These are phyloP conservation scores for Fomitopsis schrenkii DNA, from an alignment of 1,284 basidiomycete species.

Conservation along the genomic window DNA sequence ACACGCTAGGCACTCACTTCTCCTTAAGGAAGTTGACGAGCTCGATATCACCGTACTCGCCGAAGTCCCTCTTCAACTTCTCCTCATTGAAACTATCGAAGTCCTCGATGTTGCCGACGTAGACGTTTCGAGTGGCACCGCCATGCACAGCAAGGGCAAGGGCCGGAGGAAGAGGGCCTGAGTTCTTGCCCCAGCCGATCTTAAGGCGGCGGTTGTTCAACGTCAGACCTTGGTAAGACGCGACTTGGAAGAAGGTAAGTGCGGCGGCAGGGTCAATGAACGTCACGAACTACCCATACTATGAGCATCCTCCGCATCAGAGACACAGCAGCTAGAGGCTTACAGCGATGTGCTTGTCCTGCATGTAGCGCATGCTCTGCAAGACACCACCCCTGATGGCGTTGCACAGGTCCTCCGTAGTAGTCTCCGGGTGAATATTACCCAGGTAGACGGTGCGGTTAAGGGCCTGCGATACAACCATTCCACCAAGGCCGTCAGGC, in stretches of 20 bases:
- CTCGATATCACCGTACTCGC: slow-evolving; percentile 92
- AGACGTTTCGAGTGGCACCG: slow-evolving; percentile 92
- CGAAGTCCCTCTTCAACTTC: slow-evolving; percentile 84
- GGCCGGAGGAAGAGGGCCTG: slow-evolving; percentile 78
- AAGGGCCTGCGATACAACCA: slow-evolving; percentile 48
- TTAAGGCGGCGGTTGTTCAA: slow-evolving; percentile 90
- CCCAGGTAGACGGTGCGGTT: slow-evolving; percentile 93
- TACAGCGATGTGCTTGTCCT: slow-evolving; percentile 92
- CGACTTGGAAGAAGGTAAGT: slow-evolving; percentile 88
- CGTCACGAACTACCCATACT: slow-evolving; percentile 68
- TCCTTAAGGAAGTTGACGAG: slow-evolving; percentile 93
- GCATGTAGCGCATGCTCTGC: slow-evolving; percentile 88
- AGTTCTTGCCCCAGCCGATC: slow-evolving; percentile 94
- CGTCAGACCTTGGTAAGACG: slow-evolving; percentile 82
- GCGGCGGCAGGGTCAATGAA: slow-evolving; percentile 89
- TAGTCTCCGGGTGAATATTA: slow-evolving; percentile 92
- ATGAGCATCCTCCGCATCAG: neutral
- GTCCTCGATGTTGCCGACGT: slow-evolving; percentile 90
- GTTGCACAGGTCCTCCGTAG: slow-evolving; percentile 90
- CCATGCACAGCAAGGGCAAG: slow-evolving; percentile 84
- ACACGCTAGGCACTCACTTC: slow-evolving; percentile 53
- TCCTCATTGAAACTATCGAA: slow-evolving; percentile 86
- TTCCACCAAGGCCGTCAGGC: slow-evolving; percentile 39
- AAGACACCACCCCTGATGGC: slow-evolving; percentile 89
- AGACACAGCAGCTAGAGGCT: slow-evolving; percentile 25